Percentiles rank a stretch among this genome's conserved stretches.
phyloP scores from a whole-genome alignment of 2,329 filamentous ascomycete genomes.

The Boeremia lycopersici region DNA sequence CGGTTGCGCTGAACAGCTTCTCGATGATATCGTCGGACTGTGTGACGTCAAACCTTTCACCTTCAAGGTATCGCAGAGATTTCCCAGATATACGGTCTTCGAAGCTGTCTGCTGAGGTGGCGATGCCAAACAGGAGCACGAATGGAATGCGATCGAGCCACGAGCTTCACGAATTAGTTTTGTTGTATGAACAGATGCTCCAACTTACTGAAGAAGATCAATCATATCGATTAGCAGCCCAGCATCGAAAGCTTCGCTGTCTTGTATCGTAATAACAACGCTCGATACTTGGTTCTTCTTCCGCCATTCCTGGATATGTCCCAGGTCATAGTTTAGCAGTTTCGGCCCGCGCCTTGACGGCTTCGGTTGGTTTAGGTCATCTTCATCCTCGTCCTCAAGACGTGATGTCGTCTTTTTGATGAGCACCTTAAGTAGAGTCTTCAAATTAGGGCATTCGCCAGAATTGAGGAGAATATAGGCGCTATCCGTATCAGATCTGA shows the following conservation, averaged over 20 bases:
- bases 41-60: conserved; percentile 77
- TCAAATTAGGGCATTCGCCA: conserved; percentile 74
- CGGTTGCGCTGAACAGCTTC: conserved; percentile 69
- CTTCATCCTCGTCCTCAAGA: conserved; percentile 63
- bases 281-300: conserved; percentile 60
- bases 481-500: conserved; percentile 50
- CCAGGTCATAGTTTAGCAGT: conserved; percentile 79
- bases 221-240: conserved; percentile 74
- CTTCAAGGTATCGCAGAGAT: conserved; percentile 70
- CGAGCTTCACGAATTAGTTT: conserved; percentile 51
- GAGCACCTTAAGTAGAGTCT: conserved; percentile 72
- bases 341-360: conserved; percentile 61
- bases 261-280: conserved; percentile 76
- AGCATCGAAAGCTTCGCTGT: conserved; percentile 82
- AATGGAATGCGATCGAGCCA: conserved; percentile 81
- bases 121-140: conserved; percentile 77
- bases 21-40: conserved; percentile 75
- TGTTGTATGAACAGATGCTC: neutral
- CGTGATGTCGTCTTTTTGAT: conserved; percentile 68
- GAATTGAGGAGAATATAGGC: conserved; percentile 72
- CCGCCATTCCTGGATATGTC: conserved; percentile 68
- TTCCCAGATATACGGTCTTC: conserved; percentile 74
- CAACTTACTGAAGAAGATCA: conserved; percentile 67
- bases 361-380: conserved; percentile 25
- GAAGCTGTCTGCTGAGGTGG: conserved; percentile 80